phyloP scores from a whole-genome alignment of 495 filamentous ascomycete genomes.

The Parmelia sp. region DNA sequence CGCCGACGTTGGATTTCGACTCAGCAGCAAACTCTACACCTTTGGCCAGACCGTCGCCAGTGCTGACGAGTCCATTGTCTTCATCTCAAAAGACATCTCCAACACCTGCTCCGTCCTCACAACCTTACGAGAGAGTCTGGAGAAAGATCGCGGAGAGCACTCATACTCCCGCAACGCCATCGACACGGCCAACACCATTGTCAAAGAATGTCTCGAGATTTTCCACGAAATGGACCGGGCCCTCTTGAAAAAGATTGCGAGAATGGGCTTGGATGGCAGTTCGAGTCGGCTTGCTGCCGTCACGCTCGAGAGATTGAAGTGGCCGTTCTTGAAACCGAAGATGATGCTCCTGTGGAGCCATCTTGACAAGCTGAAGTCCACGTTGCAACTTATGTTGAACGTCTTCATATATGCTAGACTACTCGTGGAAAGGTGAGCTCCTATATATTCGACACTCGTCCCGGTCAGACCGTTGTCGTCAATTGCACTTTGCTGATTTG shows the following conservation, averaged over 20 bases:
- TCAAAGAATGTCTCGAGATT: conserved; percentile 28
- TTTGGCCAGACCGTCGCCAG: conserved; percentile 31
- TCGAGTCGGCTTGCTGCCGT: background rate
- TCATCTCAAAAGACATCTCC: conserved; percentile 35
- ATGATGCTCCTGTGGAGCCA: conserved; percentile 27
- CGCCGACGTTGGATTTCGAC: conserved; percentile 31
- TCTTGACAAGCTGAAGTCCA: conserved; percentile 33
- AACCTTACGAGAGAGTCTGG: conserved; percentile 27
- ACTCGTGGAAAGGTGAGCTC: conserved; percentile 14
- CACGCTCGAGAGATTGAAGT: conserved; percentile 21
- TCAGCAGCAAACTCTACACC: conserved; percentile 33
- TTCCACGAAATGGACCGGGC: conserved; percentile 28
- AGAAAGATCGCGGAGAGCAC: conserved; percentile 26
- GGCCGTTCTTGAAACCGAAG: conserved; percentile 26
- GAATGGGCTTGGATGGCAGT: background rate
- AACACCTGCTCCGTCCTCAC: conserved; percentile 31
- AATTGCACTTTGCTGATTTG: background rate
- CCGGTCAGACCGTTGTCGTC: background rate
- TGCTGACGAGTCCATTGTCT: conserved; percentile 28
- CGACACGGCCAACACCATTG: conserved; percentile 18
- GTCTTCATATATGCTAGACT: conserved; percentile 37
- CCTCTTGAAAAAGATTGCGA: conserved; percentile 17
- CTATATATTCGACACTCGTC: background rate
- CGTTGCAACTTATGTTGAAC: conserved; percentile 32
- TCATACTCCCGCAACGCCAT: conserved; percentile 28